phyloP scores from a whole-genome alignment of 257 asterid species.

The Solanum lycopersicoides region DNA sequence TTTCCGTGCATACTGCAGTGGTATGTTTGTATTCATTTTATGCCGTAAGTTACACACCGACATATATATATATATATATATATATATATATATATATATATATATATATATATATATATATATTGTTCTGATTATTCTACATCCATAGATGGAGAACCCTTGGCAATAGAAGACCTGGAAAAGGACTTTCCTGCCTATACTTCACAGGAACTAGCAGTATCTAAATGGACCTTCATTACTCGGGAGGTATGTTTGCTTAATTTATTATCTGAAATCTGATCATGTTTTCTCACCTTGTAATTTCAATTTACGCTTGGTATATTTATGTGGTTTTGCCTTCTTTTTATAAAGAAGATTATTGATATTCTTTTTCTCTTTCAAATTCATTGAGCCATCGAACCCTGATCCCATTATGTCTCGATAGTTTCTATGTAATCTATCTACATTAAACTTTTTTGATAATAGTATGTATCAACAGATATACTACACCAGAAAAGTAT shows the following conservation, averaged over 20 bases:
- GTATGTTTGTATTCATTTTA: slow-evolving; percentile 15
- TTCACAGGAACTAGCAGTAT: slow-evolving; percentile 30
- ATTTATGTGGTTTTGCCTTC: background rate
- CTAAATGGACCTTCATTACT: slow-evolving; percentile 80
- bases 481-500: background rate
- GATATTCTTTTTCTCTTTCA: background rate
- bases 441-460: background rate
- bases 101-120: background rate
- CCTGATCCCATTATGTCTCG: background rate
- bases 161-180: slow-evolving; percentile 45
- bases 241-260: slow-evolving; percentile 43
- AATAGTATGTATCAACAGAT: background rate
- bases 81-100: background rate
- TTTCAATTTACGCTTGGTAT: background rate
- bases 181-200: slow-evolving; percentile 45
- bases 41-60: background rate
- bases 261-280: background rate
- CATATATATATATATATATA: background rate
- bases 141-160: slow-evolving; percentile 74
- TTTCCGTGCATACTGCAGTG: slow-evolving; percentile 63
- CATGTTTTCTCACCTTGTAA: background rate
- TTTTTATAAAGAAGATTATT: background rate
- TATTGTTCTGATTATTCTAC: background rate
- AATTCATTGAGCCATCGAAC: background rate
- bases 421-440: background rate